Evolutionary conservation across 805 yeast species (phyloP), one percentile per base, ranked within the genome.

Genomic region (Saccharomycopsis oosterbeekiorum): DNA sequence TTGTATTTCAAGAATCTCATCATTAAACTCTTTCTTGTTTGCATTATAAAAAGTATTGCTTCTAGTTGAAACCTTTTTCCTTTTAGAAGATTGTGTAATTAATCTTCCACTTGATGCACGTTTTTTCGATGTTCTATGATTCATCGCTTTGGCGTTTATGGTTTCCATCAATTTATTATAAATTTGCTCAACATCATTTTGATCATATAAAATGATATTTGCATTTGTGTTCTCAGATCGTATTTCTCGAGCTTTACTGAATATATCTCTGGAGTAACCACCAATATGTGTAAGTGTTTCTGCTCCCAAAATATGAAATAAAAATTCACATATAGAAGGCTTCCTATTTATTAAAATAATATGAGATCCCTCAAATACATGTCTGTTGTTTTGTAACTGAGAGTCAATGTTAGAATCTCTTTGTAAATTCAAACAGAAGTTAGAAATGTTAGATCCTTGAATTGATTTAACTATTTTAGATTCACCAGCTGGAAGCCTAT

Each of bases 401-500:
- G 71, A 66, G 3, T 66, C 57, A 0, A 75, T 75, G 0, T 60
- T 55, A 15, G 24, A 40, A 19, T 14, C n/a, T 37, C 39, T 54
- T 1, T 72, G 68, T 64, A 73, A 76, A 17, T 78, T 79, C 5
- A 64, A 64, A 37, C 76, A 67, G 69, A 79, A 86, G 54, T 65
- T 67, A 59, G 66, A 76, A 1, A 84, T 73, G 60, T 86, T 82
- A 47, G 76, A 68, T 55, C 88, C 82, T 66, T 77, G 80, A 1
- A 78, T 65, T 1, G 75, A 73, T 37, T 68, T 68, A 66, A 84
- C 67, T 15, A 75, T 65, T 40, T 71, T 71, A 55, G 91, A 84
- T 41, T 79, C 81, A 0, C 97, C 97, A 0, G 94, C 82, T 0
- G 96, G 87, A 17, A 90, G 73, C 1, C 86, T 67, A 69, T 84